Base-by-base conservation (phyloP, 1,139 yeast species). In the Geotrichum histeridarum region DNA sequence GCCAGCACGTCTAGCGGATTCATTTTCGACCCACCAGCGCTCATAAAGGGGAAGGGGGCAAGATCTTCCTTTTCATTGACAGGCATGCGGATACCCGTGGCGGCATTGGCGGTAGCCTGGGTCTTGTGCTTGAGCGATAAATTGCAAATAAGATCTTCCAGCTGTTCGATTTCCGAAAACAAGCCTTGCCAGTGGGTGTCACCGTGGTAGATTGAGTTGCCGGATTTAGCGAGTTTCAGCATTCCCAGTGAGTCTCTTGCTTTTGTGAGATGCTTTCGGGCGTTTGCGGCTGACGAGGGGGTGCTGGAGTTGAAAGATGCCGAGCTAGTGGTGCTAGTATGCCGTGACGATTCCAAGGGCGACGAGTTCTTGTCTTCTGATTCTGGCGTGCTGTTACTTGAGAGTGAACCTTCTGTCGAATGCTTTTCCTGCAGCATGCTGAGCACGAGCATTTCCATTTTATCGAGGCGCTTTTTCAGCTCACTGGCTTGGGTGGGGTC, bases 151-250 rank as follows among this genome's bases (percentile, higher is more conserved):
- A 53, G 33, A 6, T 48, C 55, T 43, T 53, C 52, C 15, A 53
- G 49, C 32, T 42, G 52, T 15, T 59, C 60, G 22, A 69, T 61
- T 48, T 69, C 71, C 43, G 65, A 62, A 37, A 70, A 60, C 48
- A 69, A 53, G 32, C 66, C 63, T 2, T 67, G 70, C 73, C 73
- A 70, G 54, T 70, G 71, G 8, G 70, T 68, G 48, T 67, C 71
- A 7, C 73, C 73, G 45, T 70, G 72, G 54, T 70, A 70, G 9
- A 69, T 60, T 7, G 69, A 61, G 48, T 70, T 66, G 8, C 73
- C 73, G 38, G 62, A 57, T 8, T 58, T 58, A 48, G 69, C 71
- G 8, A 70, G 63, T 55, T 70, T 70, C 55, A 70, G 64, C 70
- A 70, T 63, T 1, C 73, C 73, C 32, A 70, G 61, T 9, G 69